phyloP scores from a whole-genome alignment of 2,329 filamentous ascomycete genomes.

The Emmonsia crescens region DNA sequence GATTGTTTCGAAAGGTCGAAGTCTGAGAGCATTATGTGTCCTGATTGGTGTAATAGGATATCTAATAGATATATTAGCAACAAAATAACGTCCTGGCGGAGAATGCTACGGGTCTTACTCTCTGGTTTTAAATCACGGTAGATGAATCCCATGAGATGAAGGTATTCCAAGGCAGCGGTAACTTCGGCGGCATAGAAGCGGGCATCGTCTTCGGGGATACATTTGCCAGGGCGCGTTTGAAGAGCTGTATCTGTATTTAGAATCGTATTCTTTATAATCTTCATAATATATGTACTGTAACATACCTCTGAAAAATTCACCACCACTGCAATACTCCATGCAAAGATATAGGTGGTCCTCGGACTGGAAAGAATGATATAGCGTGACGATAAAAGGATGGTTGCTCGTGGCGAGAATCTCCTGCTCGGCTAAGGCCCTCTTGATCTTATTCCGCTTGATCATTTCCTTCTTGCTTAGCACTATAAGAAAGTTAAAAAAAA shows the following conservation, averaged over 20 bases:
- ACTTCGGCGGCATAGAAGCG: slow-evolving; percentile 97
- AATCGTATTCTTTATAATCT: slow-evolving; percentile 2
- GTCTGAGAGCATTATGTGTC: slow-evolving; percentile 98
- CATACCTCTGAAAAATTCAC: slow-evolving; percentile 80
- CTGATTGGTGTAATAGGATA: slow-evolving; percentile 95
- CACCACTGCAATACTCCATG: slow-evolving; percentile 99
- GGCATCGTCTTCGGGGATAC: slow-evolving; percentile 91
- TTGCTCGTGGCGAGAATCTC: slow-evolving; percentile 98
- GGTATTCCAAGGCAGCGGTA: slow-evolving; percentile 87
- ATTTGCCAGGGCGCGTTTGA: slow-evolving; percentile 93
- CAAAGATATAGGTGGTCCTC: slow-evolving; percentile 98
- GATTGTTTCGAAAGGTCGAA: slow-evolving; percentile 98
- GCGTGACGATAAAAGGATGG: slow-evolving; percentile 95
- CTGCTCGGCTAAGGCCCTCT: slow-evolving; percentile 91
- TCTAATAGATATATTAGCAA: slow-evolving; percentile 43
- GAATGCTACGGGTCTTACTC: slow-evolving; percentile 49
- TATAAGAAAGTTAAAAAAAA: slow-evolving; percentile 31
- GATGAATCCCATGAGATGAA: slow-evolving; percentile 98
- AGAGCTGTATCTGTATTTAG: slow-evolving; percentile 46
- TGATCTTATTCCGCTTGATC: slow-evolving; percentile 99
- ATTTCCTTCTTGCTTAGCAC: slow-evolving; percentile 99
- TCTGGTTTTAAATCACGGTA: slow-evolving; percentile 97
- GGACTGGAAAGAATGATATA: slow-evolving; percentile 98
- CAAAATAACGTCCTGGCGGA: neutral
- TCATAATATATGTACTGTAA: neutral